These are phyloP conservation scores for Dendrobium nobile DNA, from an alignment of 106 monocot genomes.

Conservation along the genomic window DNA sequence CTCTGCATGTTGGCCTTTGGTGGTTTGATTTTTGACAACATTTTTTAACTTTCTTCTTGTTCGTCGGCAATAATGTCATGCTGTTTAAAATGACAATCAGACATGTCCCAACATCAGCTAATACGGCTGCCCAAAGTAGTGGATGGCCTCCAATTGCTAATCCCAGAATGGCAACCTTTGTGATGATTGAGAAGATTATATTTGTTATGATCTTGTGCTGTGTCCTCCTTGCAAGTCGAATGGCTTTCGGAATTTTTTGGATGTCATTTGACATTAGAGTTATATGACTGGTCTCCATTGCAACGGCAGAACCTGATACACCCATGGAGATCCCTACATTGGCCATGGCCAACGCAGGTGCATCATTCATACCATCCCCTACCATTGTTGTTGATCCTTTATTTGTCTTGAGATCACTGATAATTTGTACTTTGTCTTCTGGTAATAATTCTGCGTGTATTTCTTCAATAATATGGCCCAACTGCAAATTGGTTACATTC, in stretches of 20 bases:
- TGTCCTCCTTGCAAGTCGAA: constrained; percentile 59
- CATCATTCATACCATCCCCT: constrained; percentile 96
- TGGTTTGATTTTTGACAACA: constrained; percentile 25
- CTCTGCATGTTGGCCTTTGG: neutral
- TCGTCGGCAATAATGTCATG: constrained; percentile 44
- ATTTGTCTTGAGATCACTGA: constrained; percentile 51
- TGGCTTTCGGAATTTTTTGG: constrained; percentile 60
- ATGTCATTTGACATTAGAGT: constrained; percentile 95
- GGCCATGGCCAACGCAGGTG: constrained; percentile 75
- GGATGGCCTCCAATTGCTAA: constrained; percentile 78
- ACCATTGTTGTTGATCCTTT: constrained; percentile 66
- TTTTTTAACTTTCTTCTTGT: constrained; percentile 21
- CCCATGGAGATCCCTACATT: constrained; percentile 97
- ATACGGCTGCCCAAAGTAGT: constrained; percentile 83
- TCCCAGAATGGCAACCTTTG: constrained; percentile 55
- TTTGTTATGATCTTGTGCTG: constrained; percentile 55
- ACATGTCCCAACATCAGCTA: constrained; percentile 93
- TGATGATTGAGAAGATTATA: constrained; percentile 53
- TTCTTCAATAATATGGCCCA: constrained; percentile 44
- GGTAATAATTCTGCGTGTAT: constrained; percentile 81
- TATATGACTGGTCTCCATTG: constrained; percentile 84
- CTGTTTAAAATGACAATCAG: constrained; percentile 79
- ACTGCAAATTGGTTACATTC: constrained; percentile 4
- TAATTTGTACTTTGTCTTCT: constrained; percentile 64
- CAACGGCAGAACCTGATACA: constrained; percentile 86